Percentiles rank a stretch among this genome's conserved stretches.
Conservation (phyloP, 306 rosid genomes). For the Cajanus cajan region DNA sequence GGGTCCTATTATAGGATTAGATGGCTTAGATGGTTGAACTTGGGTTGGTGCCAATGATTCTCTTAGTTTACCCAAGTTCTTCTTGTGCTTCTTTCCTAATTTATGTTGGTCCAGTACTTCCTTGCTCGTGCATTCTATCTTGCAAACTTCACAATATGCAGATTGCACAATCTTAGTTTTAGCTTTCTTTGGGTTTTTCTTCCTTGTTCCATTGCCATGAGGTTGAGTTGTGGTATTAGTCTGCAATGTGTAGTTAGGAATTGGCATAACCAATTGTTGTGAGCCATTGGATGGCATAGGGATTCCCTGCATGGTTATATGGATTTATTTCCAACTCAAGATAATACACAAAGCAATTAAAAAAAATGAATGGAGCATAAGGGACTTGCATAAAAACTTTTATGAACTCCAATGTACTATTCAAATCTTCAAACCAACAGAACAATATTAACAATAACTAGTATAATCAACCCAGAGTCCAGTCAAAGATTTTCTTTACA, state of each 20-base stretch:
- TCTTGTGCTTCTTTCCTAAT: conserved; percentile 56
- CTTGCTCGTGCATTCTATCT: conserved; percentile 50
- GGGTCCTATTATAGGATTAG: conserved; percentile 40
- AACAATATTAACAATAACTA: background rate
- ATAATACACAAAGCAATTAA: conserved; percentile 3
- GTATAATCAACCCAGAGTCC: background rate
- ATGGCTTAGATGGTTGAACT: conserved; percentile 10
- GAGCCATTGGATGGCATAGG: conserved; percentile 25
- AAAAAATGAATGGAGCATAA: background rate
- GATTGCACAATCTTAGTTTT: conserved; percentile 40
- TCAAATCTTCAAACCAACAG: background rate
- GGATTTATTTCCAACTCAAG: background rate
- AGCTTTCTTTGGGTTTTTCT: conserved; percentile 30
- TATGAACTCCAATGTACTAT: background rate
- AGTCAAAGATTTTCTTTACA: background rate
- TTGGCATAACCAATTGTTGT: conserved; percentile 26
- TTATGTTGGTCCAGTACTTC: conserved; percentile 51
- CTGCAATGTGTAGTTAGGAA: conserved; percentile 24
- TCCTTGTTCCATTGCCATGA: conserved; percentile 24
- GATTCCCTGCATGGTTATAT: conserved; percentile 27
- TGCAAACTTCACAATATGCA: conserved; percentile 56
- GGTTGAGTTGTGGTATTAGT: conserved; percentile 25
- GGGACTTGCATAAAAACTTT: no score
- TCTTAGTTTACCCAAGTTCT: conserved; percentile 43
- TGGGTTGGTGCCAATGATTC: conserved; percentile 24